Base-by-base conservation (phyloP, 2,329 filamentous ascomycete genomes). In the Hypoxylon sp. region DNA sequence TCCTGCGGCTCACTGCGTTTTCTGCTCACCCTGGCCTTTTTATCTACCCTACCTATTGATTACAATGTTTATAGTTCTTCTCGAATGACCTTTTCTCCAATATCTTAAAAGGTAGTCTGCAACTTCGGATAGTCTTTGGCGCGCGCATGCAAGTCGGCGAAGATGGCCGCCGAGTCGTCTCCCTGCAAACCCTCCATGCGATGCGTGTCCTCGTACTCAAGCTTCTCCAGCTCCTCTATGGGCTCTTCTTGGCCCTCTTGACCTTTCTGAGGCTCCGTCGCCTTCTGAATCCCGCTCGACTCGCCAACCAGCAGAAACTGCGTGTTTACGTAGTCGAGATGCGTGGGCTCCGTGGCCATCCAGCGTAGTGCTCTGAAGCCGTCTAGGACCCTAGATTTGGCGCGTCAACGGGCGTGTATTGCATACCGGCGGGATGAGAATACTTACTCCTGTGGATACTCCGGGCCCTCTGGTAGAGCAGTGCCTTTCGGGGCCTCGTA, bases 291-390 rank as follows among this genome's bases (percentile, higher is more conserved):
- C 2, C 83, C 83, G 0, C 83, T 77, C 1, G 82, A 82, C 67
- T 91, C 86, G 5, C 92, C 92, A 40, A 97, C 88, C 54, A 97
- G 80, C 8, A 97, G 76, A 50, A 96, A 82, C 70, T 96, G 91
- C 0, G 89, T 84, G 63, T 91, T 89, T 27, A 81, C 81, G 69
- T 90, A 91, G 66, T 94, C 83, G 2, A 96, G 79, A 65, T 92
- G 86, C 55, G 89, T 84, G 0, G 92, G 90, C 63, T 88, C 80
- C 0, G 90, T 80, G 0, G 90, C 86, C 53, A 86, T 81, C 92
- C 92, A 97, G 40, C 90, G 86, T 2, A 89, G 79, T 5, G 83
- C 81, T 13, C 82, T 78, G 68, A 97, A 96, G 59, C 90, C 88
- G 2, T 91, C 82, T 24, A 86, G 79, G 18, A 95, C 78, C 31